Evolutionary conservation across 805 yeast genomes (phyloP).

Genomic region (Kuraishia borneana): DNA sequence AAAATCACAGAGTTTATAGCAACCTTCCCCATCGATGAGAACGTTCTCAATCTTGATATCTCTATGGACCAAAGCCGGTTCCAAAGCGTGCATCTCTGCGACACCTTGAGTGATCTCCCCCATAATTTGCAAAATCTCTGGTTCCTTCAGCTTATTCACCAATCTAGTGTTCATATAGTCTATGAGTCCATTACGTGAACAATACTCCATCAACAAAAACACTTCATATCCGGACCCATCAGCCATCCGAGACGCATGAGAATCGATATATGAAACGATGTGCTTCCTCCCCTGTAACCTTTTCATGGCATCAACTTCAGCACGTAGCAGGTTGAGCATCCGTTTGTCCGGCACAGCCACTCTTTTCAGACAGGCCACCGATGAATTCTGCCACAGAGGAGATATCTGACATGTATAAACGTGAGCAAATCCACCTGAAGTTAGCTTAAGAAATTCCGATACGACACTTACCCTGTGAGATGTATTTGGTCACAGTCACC

Average conservation of each 20-base stretch:
- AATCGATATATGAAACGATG: constrained; percentile 86
- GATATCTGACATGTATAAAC: constrained; percentile 72
- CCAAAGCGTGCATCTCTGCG: constrained; percentile 64
- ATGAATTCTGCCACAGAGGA: constrained; percentile 44
- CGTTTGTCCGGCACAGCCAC: constrained; percentile 92
- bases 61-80: constrained; percentile 64
- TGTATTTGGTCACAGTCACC: constrained; percentile 50
- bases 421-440: constrained; percentile 79
- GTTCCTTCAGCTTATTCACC: constrained; percentile 53
- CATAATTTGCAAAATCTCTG: constrained; percentile 59
- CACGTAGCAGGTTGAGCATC: constrained; percentile 70
- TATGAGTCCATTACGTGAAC: constrained; percentile 63
- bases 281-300: constrained; percentile 66
- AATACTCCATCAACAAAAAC: constrained; percentile 69
- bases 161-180: constrained; percentile 72
- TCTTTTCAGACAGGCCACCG: constrained; percentile 76
- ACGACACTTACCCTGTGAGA: constrained; percentile 48
- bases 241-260: constrained; percentile 75
- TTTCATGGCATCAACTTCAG: constrained; percentile 97
- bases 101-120: constrained; percentile 63
- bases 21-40: constrained; percentile 43
- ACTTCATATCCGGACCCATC: constrained; percentile 58
- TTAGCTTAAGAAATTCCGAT: constrained; percentile 1
- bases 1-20: constrained; percentile 69
- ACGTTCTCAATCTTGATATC: constrained; percentile 82